These are phyloP conservation scores for Medicago arabica DNA, from an alignment of 306 rosid species.

Conservation along the genomic window DNA sequence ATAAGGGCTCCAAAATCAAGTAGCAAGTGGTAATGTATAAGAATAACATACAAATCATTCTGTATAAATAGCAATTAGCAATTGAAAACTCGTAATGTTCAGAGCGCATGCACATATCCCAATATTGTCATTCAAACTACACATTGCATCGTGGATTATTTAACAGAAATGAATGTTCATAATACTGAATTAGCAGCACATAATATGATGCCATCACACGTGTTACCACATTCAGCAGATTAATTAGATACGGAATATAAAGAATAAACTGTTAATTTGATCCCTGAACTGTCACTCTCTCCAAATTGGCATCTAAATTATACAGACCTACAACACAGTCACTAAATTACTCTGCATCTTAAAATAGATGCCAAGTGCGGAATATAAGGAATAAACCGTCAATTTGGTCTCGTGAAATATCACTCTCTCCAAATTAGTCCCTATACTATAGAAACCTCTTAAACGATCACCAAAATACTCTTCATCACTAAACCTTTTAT, in stretches of 20 bases:
- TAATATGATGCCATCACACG: neutral
- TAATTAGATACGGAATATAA: slow-evolving; percentile 4
- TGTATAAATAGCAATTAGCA: neutral
- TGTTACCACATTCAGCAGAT: neutral
- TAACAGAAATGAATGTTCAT: slow-evolving; percentile 11
- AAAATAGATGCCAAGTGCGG: neutral
- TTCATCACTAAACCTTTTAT: neutral
- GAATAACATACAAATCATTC: slow-evolving; percentile 1
- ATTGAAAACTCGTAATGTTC: neutral
- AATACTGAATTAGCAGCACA: slow-evolving; percentile 1
- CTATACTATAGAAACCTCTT: neutral
- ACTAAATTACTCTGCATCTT: too few relatives aligned
- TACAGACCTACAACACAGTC: too few relatives aligned
- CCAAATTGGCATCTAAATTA: too few relatives aligned
- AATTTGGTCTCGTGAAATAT: neutral
- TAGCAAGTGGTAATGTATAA: neutral
- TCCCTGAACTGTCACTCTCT: neutral
- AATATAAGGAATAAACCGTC: neutral
- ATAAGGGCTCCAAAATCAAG: neutral
- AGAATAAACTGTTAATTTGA: neutral
- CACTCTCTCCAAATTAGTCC: neutral
- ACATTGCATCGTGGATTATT: neutral
- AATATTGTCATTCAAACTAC: slow-evolving; percentile 6
- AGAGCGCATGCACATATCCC: neutral
- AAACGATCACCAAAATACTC: neutral